Base-by-base conservation (phyloP, 2,329 filamentous ascomycete species). In the Sclerotinia glacialis region DNA sequence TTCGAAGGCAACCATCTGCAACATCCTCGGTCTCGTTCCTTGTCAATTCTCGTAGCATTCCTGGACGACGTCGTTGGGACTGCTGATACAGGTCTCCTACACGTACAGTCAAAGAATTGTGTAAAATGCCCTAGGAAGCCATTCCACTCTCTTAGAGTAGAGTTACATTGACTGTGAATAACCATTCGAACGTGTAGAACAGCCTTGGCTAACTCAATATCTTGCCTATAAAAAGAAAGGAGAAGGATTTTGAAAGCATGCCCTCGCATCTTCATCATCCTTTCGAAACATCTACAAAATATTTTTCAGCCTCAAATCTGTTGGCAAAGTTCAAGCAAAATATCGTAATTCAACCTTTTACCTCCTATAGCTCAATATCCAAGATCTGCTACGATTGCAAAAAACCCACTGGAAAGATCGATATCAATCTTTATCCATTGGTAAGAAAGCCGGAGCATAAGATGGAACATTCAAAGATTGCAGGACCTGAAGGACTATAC, bases 131-230 rank as follows among this genome's bases (percentile, higher is more conserved):
- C 23, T 4, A 12, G 26, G n/a, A 59, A 59, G 6, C 6, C 26
- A 34, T 59, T 59, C 21, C 42, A 47, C 18, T 34, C 37, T 23
- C 12, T 9, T 12, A 59, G 18, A 34, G 42, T 18, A 16, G 26
- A 59, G 56, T 46, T 47, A 59, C 40, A 59, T 59, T 23, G 56
- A 34, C 42, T 16, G n/a, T 23, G 11, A n/a, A 47, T 6, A 59
- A 2, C 1, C 42, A 14, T 46, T 34, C 11, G 18, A 34, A 31
- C 18, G 12, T 34, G 26, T 9, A 34, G 12, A 31, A n/a, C 14
- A 8, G 9, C 34, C 56, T 47, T 59, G 56, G 56, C 56, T 2
- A 23, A 34, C 28, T 23, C 44, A 47, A 2, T 21, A 12, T 47
- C 34, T 49, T 9, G 12, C 12, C 28, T 37, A 49, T 60, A 60